A percentile compares a stretch with the other conserved stretches of the same genome.
Evolutionary conservation across 306 rosid species (phyloP).

Genomic region (Macrotyloma uniflorum): DNA sequence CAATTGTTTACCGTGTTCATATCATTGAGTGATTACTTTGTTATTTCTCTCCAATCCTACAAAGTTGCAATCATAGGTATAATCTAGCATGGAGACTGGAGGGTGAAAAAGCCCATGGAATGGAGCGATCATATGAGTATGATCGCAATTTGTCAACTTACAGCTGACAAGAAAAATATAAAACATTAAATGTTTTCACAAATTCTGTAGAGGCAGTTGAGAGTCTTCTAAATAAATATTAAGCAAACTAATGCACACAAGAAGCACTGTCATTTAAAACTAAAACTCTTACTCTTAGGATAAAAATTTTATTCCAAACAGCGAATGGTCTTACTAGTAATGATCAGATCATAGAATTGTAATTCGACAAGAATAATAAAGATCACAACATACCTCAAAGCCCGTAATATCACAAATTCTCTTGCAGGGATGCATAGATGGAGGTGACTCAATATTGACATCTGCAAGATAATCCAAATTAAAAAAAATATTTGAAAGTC

Average conservation of each 20-base stretch:
- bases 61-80: background rate
- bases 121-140: too few species aligned
- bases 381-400: constrained; percentile 63
- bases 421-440: constrained; percentile 93
- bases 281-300: background rate
- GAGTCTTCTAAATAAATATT: background rate
- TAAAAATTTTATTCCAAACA: background rate
- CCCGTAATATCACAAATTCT: constrained; percentile 90
- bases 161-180: background rate
- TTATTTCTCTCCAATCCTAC: background rate
- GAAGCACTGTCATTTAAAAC: background rate
- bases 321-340: background rate
- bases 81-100: background rate
- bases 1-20: too few species aligned
- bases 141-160: background rate
- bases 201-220: background rate
- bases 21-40: too few species aligned
- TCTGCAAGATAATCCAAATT: constrained; percentile 52
- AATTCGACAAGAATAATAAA: constrained; percentile 13
- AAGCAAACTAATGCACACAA: background rate
- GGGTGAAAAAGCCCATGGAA: background rate
- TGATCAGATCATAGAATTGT: background rate
- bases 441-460: constrained; percentile 84
- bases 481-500: constrained; percentile 11
- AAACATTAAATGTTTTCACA: background rate